A percentile compares a stretch with the other conserved stretches of the same genome.
phyloP scores from a whole-genome alignment of 768 basidiomycete genomes.

The Russula ochroleuca region DNA sequence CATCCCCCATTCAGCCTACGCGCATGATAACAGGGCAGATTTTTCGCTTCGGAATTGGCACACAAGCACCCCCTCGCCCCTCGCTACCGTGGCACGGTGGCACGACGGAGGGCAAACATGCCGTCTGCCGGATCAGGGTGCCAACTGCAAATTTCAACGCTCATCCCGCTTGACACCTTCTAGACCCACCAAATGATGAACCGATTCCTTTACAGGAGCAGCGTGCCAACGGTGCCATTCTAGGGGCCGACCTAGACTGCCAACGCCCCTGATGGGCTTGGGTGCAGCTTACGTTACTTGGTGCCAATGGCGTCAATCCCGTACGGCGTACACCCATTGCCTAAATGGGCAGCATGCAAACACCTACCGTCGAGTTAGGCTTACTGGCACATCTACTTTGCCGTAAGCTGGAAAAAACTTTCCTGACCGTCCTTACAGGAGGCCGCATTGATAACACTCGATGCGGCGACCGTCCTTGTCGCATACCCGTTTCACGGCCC shows the following conservation, averaged over 20 bases:
- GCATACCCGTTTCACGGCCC: neutral
- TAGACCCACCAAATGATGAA: neutral
- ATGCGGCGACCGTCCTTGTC: slow-evolving; percentile 1
- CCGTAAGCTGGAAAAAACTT: neutral
- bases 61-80: neutral
- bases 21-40: neutral
- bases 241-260: neutral
- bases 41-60: neutral
- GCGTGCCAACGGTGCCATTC: neutral
- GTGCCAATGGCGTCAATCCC: neutral
- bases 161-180: neutral
- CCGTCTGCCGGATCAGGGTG: neutral
- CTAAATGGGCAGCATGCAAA: neutral
- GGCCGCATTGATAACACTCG: neutral
- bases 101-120: neutral
- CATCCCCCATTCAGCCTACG: neutral
- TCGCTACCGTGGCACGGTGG: neutral
- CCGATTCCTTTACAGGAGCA: neutral
- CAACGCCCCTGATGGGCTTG: neutral
- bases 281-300: neutral
- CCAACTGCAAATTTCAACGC: neutral
- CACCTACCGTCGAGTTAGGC: neutral
- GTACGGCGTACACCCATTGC: neutral
- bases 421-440: neutral
- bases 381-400: neutral